These are phyloP conservation scores for Fusarium illudens DNA, from an alignment of 2,329 filamentous ascomycete species.

Conservation along the genomic window DNA sequence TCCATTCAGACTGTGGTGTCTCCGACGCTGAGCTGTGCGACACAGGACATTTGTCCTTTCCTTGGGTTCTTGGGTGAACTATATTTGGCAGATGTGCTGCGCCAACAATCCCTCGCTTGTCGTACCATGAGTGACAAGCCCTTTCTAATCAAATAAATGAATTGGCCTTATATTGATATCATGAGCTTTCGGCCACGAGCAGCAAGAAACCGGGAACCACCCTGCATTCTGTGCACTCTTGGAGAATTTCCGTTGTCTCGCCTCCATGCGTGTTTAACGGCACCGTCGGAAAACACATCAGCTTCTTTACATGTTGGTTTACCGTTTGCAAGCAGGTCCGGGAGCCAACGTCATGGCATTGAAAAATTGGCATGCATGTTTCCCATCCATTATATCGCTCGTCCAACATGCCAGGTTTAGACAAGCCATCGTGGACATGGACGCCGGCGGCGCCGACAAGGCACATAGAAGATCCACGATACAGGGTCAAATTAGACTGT, in stretches of 20 bases:
- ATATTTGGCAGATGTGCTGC: constrained; percentile 18
- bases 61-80: constrained; percentile 6
- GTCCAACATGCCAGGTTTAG: background rate
- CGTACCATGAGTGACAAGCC: background rate
- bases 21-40: background rate
- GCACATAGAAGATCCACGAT: background rate
- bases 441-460: background rate
- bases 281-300: background rate
- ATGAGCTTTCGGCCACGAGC: constrained; percentile 23
- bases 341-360: background rate
- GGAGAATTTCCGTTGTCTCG: too few species aligned
- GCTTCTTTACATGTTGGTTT: background rate
- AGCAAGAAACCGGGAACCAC: background rate
- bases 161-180: background rate
- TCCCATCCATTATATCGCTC: background rate
- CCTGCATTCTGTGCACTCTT: background rate
- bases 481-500: too few species aligned
- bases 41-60: constrained; percentile 1
- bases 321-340: background rate
- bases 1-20: background rate
- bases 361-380: background rate
- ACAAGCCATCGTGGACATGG: background rate
- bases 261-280: background rate
- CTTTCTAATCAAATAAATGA: constrained; percentile 13
- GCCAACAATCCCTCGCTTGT: constrained; percentile 9